Percentiles rank a stretch among this genome's conserved stretches.
Conservation (phyloP, 2,329 filamentous ascomycete species). For the Claviceps digitariae region DNA sequence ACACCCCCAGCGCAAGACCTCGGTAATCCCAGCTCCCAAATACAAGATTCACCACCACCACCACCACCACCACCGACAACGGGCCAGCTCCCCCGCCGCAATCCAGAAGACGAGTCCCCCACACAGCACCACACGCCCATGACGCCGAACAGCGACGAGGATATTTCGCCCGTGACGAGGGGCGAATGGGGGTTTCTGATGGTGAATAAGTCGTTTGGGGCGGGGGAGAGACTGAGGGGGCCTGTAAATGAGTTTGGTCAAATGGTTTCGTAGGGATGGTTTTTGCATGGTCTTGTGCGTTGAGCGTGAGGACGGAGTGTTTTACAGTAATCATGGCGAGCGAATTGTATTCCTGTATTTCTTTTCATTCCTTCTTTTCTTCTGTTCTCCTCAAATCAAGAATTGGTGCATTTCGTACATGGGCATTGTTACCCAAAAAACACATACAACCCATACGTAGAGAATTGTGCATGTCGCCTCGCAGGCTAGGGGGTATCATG, state of each 20-base stretch:
- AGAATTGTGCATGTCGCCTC: neutral
- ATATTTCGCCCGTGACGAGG: slow-evolving; percentile 48
- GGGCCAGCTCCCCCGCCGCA: too few relatives aligned
- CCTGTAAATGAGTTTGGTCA: slow-evolving; percentile 24
- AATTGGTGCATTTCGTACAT: too few relatives aligned
- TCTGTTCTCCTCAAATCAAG: too few relatives aligned
- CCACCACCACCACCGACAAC: neutral
- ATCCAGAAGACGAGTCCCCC: neutral
- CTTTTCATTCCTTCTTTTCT: too few relatives aligned
- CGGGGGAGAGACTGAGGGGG: slow-evolving; percentile 36
- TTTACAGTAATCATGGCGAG: too few relatives aligned
- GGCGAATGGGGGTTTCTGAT: slow-evolving; percentile 52
- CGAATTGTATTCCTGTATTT: neutral
- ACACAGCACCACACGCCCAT: slow-evolving; percentile 26
- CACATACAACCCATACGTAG: too few relatives aligned
- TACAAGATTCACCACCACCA: neutral
- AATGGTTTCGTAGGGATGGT: too few relatives aligned
- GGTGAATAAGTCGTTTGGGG: slow-evolving; percentile 30
- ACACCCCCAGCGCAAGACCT: neutral
- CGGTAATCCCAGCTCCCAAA: neutral
- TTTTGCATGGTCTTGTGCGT: too few relatives aligned
- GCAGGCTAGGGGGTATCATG: neutral
- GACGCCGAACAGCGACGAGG: slow-evolving; percentile 47
- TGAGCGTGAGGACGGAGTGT: too few relatives aligned
- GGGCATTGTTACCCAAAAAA: neutral